Evolutionary conservation across 371 early-diverging fungal species (phyloP), one percentile per base, ranked within the genome.

Genomic region (Saksenaea oblongispora): DNA sequence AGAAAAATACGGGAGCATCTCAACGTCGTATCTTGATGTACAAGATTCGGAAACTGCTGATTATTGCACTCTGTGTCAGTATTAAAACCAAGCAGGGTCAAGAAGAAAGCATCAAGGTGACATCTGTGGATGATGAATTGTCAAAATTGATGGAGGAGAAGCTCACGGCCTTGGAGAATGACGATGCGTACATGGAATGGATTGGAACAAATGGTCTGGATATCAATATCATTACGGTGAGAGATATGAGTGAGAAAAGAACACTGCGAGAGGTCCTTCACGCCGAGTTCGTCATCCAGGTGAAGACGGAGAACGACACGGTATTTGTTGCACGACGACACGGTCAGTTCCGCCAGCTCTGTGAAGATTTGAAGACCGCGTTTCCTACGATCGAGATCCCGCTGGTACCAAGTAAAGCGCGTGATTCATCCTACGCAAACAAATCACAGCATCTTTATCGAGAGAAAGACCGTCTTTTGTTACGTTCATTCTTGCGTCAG

Each of bases 401-500:
- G 11, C 31, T 34, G 34, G 66, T 63, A 1, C 74, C 77, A 17
- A 59, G 62, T 57, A 76, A 76, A 35, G 64, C 70, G 8, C 64
- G 60, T 28, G 72, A 71, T 42, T 37, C 62, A 0, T 59, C 63
- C 35, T 54, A 53, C n/a, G 59, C 59, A 27, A 4, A 35, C 24
- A 56, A 55, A 60, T 26, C 37, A 14, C 34, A 54, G 34, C 57
- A 66, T 5, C 54, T 74, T 0, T 66, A 72, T 13, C 76, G 82
- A 2, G 87, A 86, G 61, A 78, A 80, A 58, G 84, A 86, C 66
- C 76, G 88, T 0, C 42, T 83, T 28, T 70, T 75, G 34, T 67
- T 85, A 14, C 81, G 85, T 8, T 73, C 77, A 3, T 80, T 78
- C 24, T 59, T 85, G 5, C 74, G 67, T 11, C 69, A 77, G 0